phyloP scores from a whole-genome alignment of 768 basidiomycete species.

The Xanthoconium purpureum region DNA sequence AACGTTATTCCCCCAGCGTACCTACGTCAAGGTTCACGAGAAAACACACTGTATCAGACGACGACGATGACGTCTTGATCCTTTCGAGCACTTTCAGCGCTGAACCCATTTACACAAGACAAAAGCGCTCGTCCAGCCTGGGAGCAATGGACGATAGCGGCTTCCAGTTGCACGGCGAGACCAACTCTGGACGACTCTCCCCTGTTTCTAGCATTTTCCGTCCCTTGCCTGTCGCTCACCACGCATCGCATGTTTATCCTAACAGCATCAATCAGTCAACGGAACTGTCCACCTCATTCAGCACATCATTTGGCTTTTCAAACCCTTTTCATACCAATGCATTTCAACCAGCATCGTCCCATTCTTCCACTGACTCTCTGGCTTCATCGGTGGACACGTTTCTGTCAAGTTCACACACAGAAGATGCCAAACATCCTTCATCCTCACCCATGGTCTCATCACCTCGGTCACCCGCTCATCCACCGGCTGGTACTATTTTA shows the following conservation, averaged over 20 bases:
- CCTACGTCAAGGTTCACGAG: constrained; percentile 11
- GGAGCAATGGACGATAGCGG: constrained; percentile 42
- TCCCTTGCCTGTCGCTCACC: constrained; percentile 9
- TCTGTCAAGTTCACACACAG: constrained; percentile 1
- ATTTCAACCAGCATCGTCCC: constrained; percentile 20
- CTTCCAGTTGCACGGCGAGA: constrained; percentile 14
- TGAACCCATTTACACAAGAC: constrained; percentile 23
- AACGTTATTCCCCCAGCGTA: constrained; percentile 33
- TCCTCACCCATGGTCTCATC: constrained; percentile 10
- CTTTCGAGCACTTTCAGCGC: constrained; percentile 32
- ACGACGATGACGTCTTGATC: constrained; percentile 59
- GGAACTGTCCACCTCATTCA: constrained; percentile 21
- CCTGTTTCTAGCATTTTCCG: constrained; percentile 23
- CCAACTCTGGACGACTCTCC: constrained; percentile 20
- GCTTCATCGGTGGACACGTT: constrained; percentile 7
- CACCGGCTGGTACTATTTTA: neutral
- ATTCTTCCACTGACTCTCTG: constrained; percentile 19
- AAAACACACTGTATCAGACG: constrained; percentile 30
- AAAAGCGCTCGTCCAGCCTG: constrained; percentile 45
- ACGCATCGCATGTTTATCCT: constrained; percentile 12
- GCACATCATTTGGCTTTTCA: constrained; percentile 27
- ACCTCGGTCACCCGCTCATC: constrained; percentile 13
- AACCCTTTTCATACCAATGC: constrained; percentile 25
- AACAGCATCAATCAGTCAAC: constrained; percentile 12
- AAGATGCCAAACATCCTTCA: constrained; percentile 5